Conservation (phyloP, 2,329 filamentous ascomycete genomes). For the Phialophora chinensis region DNA sequence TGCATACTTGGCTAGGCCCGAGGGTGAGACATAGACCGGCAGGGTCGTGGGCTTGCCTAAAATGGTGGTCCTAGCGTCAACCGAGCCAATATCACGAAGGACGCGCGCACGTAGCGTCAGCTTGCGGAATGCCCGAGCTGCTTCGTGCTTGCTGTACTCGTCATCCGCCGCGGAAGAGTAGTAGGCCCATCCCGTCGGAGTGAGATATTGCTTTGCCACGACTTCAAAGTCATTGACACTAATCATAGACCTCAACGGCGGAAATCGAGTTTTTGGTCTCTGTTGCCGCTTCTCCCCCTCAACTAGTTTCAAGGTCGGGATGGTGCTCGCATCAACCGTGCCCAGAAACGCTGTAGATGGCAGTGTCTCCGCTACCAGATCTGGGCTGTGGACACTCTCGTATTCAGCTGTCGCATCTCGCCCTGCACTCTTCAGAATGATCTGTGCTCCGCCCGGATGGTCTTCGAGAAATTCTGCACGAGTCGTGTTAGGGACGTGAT, state of each 20-base stretch:
- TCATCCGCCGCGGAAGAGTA: slow-evolving; percentile 29
- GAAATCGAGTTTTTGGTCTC: slow-evolving; percentile 26
- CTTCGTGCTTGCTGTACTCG: slow-evolving; percentile 34
- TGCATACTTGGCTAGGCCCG: slow-evolving; percentile 48
- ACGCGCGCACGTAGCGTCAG: slow-evolving; percentile 57
- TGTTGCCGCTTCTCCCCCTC: neutral
- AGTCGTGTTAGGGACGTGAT: slow-evolving; percentile 60
- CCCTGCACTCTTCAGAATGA: slow-evolving; percentile 84
- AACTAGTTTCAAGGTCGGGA: slow-evolving; percentile 7
- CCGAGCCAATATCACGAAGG: slow-evolving; percentile 47
- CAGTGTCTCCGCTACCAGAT: slow-evolving; percentile 44
- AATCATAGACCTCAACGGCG: slow-evolving; percentile 44
- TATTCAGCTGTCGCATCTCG: slow-evolving; percentile 56
- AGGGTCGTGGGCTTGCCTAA: slow-evolving; percentile 45
- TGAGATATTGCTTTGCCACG: slow-evolving; percentile 43
- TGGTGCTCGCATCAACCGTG: slow-evolving; percentile 20
- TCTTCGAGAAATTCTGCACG: slow-evolving; percentile 73
- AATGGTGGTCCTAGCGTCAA: slow-evolving; percentile 47
- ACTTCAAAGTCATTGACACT: slow-evolving; percentile 49
- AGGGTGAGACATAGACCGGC: slow-evolving; percentile 51
- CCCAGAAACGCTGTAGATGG: slow-evolving; percentile 28
- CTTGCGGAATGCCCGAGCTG: slow-evolving; percentile 49
- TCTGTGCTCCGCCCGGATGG: slow-evolving; percentile 86
- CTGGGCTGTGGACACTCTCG: slow-evolving; percentile 32
- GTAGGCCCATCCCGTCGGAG: slow-evolving; percentile 26